Evolutionary conservation across 257 asterid genomes (phyloP).

Genomic region (Ehretia macrophylla): DNA sequence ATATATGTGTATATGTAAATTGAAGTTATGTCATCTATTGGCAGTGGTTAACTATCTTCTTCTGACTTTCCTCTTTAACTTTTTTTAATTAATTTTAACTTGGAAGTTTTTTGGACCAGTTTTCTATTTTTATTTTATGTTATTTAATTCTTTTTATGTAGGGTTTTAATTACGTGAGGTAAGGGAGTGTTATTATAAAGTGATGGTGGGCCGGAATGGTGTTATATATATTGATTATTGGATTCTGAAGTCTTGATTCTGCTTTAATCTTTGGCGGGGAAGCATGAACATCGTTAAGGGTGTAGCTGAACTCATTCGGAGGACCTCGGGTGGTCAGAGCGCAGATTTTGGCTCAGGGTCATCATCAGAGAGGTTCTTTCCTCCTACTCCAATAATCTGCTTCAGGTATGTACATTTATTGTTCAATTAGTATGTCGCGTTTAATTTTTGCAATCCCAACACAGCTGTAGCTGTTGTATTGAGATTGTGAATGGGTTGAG

Average conservation of each 20-base stretch:
- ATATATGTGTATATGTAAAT: too few species aligned
- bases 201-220: conserved; percentile 37
- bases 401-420: conserved; percentile 52
- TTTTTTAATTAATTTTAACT: too few species aligned
- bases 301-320: conserved; percentile 88
- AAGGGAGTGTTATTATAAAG: conserved; percentile 17
- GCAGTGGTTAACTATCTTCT: too few species aligned
- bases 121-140: background rate
- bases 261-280: conserved; percentile 27
- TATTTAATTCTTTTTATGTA: background rate
- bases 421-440: too few species aligned
- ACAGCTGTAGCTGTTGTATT: too few species aligned
- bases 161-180: background rate
- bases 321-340: conserved; percentile 65
- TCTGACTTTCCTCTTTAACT: too few species aligned
- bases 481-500: too few species aligned
- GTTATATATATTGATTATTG: conserved; percentile 22
- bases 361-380: conserved; percentile 54
- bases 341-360: conserved; percentile 47
- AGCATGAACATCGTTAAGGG: conserved; percentile 93
- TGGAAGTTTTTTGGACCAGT: background rate
- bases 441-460: too few species aligned
- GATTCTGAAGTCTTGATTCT: conserved; percentile 34
- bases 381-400: conserved; percentile 52
- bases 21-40: background rate